Base-by-base conservation (phyloP, 176 grass and related monocot species). In the Avena insularis region DNA sequence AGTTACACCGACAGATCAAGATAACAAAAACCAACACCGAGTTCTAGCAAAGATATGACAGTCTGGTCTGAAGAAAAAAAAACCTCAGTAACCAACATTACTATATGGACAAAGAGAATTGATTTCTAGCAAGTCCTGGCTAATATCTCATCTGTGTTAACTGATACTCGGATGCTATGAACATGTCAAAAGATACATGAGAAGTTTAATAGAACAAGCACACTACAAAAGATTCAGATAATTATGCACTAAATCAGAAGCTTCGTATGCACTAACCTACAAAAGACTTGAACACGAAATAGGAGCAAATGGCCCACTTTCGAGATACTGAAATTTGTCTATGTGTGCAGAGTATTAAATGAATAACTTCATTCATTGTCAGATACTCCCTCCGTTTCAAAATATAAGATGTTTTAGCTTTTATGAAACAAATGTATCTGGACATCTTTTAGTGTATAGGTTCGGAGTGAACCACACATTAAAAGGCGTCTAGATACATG, bases 1-100 rank as follows among this genome's bases (percentile, higher is more conserved):
- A 75, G 40, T 85, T 67, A 86, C 65, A 85, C n/a, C 58, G 78
- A 50, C 53, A 57, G 73, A 36, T 50, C 61, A 65, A 60, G 78
- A 86, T 77, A 81, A 70, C 33, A 79, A 25, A 86, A 80, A 86
- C 54, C 50, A 78, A 27, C 46, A 67, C 16, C 75, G 19, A 80
- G 40, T 79, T 43, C 4, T 50, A 71, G 71, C 71, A 68, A 81
- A 89, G 8, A 47, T 75, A 19, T 86, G 10, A 53, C 35, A 82
- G 20, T 51, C 8, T 82, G 45, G 20, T 51, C 6, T 48, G 51
- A 82, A 82, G 27, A 77, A 86, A 51, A 82, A 82, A 40, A 70
- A 25, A 13, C 23, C 36, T 61, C 8, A 87, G 23, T 48, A 43
- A 65, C 23, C 80, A 87, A 48, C 46, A 87, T 67, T 78, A 59